A percentile compares a stretch with the other conserved stretches of the same genome.
Evolutionary conservation across 495 filamentous ascomycete species (phyloP).

Genomic region (Penicillium manginii): DNA sequence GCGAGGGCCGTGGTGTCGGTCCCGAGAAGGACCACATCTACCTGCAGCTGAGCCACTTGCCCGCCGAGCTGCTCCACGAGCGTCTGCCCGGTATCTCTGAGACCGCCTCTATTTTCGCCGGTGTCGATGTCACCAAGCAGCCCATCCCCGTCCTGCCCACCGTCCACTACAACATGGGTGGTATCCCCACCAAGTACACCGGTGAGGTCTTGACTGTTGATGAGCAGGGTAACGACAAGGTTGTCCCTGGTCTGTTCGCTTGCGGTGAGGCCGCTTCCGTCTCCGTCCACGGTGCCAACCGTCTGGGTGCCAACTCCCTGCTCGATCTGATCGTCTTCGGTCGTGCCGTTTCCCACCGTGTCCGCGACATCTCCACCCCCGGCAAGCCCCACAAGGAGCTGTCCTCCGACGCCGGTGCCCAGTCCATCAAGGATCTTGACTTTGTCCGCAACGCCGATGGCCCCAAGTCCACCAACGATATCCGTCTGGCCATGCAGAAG

Average conservation of each 20-base stretch:
- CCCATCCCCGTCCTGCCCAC: slow-evolving; percentile 96
- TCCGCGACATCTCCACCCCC: slow-evolving; percentile 85
- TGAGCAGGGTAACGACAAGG: slow-evolving; percentile 80
- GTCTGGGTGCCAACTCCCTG: slow-evolving; percentile 95
- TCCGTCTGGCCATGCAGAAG: slow-evolving; percentile 94
- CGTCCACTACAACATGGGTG: slow-evolving; percentile 99
- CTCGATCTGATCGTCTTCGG: slow-evolving; percentile 97
- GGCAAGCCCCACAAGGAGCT: slow-evolving; percentile 76
- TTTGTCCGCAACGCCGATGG: slow-evolving; percentile 79
- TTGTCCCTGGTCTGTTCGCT: slow-evolving; percentile 93
- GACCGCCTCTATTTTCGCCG: slow-evolving; percentile 94
- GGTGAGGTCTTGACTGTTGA: slow-evolving; percentile 92
- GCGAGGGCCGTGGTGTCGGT: slow-evolving; percentile 93
- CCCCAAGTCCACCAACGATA: slow-evolving; percentile 81
- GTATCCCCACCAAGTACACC: slow-evolving; percentile 95
- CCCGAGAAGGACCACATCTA: slow-evolving; percentile 97
- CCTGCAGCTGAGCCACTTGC: slow-evolving; percentile 94
- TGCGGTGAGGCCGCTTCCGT: slow-evolving; percentile 97
- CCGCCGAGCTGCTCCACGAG: slow-evolving; percentile 87
- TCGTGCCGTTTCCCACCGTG: slow-evolving; percentile 92
- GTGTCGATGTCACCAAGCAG: slow-evolving; percentile 94
- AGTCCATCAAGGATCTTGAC: slow-evolving; percentile 86
- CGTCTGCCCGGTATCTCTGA: slow-evolving; percentile 98
- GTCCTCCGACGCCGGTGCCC: slow-evolving; percentile 80
- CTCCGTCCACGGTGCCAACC: slow-evolving; percentile 96